Evolutionary conservation across 306 rosid genomes (phyloP).

Genomic region (Sechiopsis laciniata): DNA sequence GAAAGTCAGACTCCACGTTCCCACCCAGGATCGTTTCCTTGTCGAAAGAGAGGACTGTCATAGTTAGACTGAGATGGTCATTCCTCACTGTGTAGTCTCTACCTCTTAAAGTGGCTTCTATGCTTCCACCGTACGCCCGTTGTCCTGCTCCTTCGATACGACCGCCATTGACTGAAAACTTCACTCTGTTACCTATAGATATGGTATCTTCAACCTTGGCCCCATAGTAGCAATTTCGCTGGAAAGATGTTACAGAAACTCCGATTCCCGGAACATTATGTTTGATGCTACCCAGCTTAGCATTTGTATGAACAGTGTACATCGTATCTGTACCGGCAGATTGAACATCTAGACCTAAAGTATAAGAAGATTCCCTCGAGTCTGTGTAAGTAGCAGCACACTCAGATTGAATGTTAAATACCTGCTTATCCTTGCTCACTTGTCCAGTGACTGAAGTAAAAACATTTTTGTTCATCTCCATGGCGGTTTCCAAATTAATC

Average conservation of each 20-base stretch:
- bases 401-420: constrained; percentile 73
- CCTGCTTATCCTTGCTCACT: constrained; percentile 73
- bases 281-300: constrained; percentile 54
- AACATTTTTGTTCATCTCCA: constrained; percentile 46
- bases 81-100: constrained; percentile 75
- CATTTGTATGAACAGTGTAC: constrained; percentile 55
- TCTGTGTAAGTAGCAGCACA: constrained; percentile 62
- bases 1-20: constrained; percentile 63
- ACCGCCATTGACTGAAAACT: constrained; percentile 62
- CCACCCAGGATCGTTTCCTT: constrained; percentile 82
- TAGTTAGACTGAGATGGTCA: constrained; percentile 52
- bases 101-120: constrained; percentile 68
- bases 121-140: constrained; percentile 72
- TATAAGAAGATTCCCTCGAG: constrained; percentile 51
- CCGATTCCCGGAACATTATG: constrained; percentile 68
- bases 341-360: constrained; percentile 75
- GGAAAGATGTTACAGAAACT: constrained; percentile 69
- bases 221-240: constrained; percentile 58
- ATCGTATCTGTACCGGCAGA: constrained; percentile 65
- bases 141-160: constrained; percentile 62
- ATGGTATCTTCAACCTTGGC: constrained; percentile 82
- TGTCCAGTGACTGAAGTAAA: constrained; percentile 62
- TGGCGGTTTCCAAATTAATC: constrained; percentile 63
- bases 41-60: constrained; percentile 63
- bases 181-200: constrained; percentile 70